phyloP scores from a whole-genome alignment of 106 monocot genomes.

The Xerophyta viscosa region DNA sequence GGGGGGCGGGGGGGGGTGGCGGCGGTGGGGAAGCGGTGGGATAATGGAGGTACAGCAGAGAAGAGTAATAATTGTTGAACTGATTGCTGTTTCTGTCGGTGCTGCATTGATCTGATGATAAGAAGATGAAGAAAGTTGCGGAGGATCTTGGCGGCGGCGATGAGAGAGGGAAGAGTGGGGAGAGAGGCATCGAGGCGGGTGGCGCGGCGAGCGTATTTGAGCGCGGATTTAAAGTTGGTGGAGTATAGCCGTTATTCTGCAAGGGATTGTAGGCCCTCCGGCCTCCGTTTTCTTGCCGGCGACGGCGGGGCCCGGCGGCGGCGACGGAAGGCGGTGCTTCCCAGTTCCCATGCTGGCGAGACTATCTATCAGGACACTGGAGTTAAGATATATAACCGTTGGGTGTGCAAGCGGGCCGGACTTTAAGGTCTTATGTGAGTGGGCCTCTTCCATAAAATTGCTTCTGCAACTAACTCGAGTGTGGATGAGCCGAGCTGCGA shows the following conservation, averaged over 20 bases:
- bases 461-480: no score
- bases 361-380: no score
- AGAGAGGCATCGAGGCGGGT: constrained; percentile 32
- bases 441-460: no score
- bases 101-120: no score
- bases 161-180: constrained; percentile 21
- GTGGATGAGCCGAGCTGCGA: no score
- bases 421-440: no score
- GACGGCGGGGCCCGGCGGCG: neutral
- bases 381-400: no score
- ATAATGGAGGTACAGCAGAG: constrained; percentile 71
- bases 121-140: constrained; percentile 28
- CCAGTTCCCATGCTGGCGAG: neutral
- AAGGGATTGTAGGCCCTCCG: constrained; percentile 35
- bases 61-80: no score
- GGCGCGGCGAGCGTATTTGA: constrained; percentile 70
- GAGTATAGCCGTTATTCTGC: constrained; percentile 35
- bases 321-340: neutral
- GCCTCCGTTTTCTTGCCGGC: constrained; percentile 20
- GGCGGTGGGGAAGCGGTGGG: constrained; percentile 36
- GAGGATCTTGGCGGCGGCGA: constrained; percentile 54
- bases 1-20: constrained; percentile 25
- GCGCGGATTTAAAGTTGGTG: constrained; percentile 42
- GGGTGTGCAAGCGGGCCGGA: no score
- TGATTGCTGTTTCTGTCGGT: neutral